phyloP scores from a whole-genome alignment of 2,329 filamentous ascomycete species.

The Tetracladium maxilliforme region DNA sequence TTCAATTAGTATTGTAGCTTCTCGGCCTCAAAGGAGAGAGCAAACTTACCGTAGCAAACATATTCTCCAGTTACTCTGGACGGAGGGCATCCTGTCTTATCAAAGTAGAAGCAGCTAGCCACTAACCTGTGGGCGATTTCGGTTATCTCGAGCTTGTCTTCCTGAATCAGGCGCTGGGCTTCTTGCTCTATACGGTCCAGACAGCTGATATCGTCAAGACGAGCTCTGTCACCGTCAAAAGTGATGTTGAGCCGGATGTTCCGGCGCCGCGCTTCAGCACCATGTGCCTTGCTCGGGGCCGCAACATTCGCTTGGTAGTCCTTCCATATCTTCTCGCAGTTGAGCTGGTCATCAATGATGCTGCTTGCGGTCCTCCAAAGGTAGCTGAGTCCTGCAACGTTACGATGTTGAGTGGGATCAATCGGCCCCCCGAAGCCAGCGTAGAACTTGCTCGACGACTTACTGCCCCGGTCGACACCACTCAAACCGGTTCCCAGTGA shows the following conservation, averaged over 20 bases:
- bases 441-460: slow-evolving; percentile 2
- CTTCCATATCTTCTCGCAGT: slow-evolving; percentile 9
- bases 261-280: too few relatives aligned
- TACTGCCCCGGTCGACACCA: background rate
- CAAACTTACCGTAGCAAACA: too few relatives aligned
- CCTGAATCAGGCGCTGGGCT: background rate
- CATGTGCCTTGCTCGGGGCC: too few relatives aligned
- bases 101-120: slow-evolving; percentile 7
- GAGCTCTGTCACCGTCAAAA: too few relatives aligned
- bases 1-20: too few relatives aligned
- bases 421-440: too few relatives aligned
- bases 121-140: slow-evolving; percentile 6
- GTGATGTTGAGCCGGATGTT: too few relatives aligned
- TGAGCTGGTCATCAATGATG: slow-evolving; percentile 5
- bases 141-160: slow-evolving; percentile 1
- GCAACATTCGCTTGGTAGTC: slow-evolving; percentile 7
- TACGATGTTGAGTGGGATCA: too few relatives aligned
- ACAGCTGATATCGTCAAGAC: slow-evolving; percentile 3
- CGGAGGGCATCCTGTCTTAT: too few relatives aligned
- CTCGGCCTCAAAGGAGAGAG: too few relatives aligned
- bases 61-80: too few relatives aligned
- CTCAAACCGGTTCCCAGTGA: slow-evolving; percentile 14
- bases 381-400: too few relatives aligned
- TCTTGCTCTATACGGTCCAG: slow-evolving; percentile 3
- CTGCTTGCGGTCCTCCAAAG: slow-evolving; percentile 6